A percentile compares a stretch with the other conserved stretches of the same genome.
Evolutionary conservation across 1,284 basidiomycete species (phyloP).

Genomic region (Mycena sp.): DNA sequence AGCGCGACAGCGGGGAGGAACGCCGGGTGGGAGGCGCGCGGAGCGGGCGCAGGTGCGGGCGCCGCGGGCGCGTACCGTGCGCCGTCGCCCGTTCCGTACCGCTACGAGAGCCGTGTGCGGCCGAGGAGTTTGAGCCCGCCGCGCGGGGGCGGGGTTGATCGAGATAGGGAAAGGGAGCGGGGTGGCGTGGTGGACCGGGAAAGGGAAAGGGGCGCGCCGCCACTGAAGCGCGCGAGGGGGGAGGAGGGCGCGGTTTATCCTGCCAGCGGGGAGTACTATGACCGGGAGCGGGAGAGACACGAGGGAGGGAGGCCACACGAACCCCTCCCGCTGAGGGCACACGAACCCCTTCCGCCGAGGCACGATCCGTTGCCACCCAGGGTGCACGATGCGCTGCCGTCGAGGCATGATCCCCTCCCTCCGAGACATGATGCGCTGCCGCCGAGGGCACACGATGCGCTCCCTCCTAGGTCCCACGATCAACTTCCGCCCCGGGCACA

Average conservation of each 20-base stretch:
- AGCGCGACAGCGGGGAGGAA: neutral
- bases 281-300: neutral
- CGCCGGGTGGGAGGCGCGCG: slow-evolving; percentile 14
- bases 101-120: slow-evolving; percentile 14
- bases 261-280: slow-evolving; percentile 3
- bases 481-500: too few species aligned
- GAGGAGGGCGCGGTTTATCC: slow-evolving; percentile 18
- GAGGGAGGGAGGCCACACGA: too few species aligned
- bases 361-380: too few species aligned
- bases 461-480: too few species aligned
- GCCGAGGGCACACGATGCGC: too few species aligned
- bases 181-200: neutral
- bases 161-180: neutral
- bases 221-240: slow-evolving; percentile 21
- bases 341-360: too few species aligned
- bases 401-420: too few species aligned
- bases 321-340: too few species aligned
- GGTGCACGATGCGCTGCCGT: too few species aligned
- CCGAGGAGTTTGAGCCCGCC: slow-evolving; percentile 24
- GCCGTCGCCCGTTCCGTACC: slow-evolving; percentile 8
- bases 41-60: neutral
- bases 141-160: slow-evolving; percentile 2
- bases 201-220: slow-evolving; percentile 3
- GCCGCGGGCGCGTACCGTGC: slow-evolving; percentile 6
- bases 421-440: too few species aligned